These are phyloP conservation scores for Seminavis robusta DNA, from an alignment of 108 stramenopile species.

Conservation along the genomic window DNA sequence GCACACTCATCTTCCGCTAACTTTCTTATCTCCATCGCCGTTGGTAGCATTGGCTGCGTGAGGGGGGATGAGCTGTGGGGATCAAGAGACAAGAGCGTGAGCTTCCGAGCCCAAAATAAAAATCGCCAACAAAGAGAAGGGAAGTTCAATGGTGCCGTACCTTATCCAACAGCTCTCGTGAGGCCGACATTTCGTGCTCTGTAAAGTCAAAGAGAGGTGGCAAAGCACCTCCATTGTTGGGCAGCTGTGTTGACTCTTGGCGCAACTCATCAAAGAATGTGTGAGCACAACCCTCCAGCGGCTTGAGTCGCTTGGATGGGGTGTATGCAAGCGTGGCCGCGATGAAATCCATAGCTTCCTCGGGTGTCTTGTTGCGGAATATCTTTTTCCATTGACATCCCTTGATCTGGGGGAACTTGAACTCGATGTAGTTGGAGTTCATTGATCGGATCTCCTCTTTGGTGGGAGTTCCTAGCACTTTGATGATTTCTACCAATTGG, in stretches of 20 bases:
- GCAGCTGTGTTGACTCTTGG: conserved; percentile 59
- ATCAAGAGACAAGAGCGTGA: no score
- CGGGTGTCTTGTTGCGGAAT: conserved; percentile 88
- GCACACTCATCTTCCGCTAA: no score
- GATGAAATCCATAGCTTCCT: conserved; percentile 93
- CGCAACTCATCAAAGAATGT: conserved; percentile 95
- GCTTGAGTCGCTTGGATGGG: conserved; percentile 80
- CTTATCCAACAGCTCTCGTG: conserved; percentile 68
- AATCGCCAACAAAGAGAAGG: no score
- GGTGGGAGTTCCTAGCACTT: conserved; percentile 97
- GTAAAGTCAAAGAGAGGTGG: conserved; percentile 94
- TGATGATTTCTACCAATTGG: conserved; percentile 99
- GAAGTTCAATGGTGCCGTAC: conserved; percentile 11
- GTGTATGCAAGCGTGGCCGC: conserved; percentile 89
- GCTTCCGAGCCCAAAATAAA: no score
- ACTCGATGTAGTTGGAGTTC: conserved; percentile 98
- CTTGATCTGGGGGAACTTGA: conserved; percentile 99
- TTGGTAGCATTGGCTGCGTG: no score
- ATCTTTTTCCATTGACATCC: conserved; percentile 96
- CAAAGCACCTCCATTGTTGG: conserved; percentile 63
- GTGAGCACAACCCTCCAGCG: conserved; percentile 93
- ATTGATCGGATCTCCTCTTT: conserved; percentile 94
- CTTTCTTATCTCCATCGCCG: no score
- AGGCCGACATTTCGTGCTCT: conserved; percentile 53
- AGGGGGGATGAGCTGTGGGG: no score